These are phyloP conservation scores for Lentinula guzmanii DNA, from an alignment of 768 basidiomycete species.

Conservation along the genomic window DNA sequence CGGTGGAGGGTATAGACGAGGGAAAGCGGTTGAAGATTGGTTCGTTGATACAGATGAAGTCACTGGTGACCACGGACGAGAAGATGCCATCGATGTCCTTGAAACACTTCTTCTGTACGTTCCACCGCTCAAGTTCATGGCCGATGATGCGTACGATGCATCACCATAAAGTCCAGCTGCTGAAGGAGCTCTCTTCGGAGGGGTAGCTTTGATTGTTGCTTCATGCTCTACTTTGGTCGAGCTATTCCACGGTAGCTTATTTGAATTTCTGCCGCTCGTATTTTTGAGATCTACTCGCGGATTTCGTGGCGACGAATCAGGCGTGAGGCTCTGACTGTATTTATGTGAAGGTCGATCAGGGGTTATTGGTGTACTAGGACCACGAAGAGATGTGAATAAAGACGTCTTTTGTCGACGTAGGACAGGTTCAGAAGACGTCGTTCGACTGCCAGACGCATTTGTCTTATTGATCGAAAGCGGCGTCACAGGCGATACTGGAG, in stretches of 20 bases:
- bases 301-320: constrained; percentile 55
- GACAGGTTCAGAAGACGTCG: constrained; percentile 52
- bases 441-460: constrained; percentile 20
- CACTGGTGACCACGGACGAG: constrained; percentile 75
- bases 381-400: constrained; percentile 47
- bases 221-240: constrained; percentile 68
- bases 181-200: constrained; percentile 48
- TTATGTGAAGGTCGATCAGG: constrained; percentile 60
- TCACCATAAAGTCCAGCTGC: constrained; percentile 34
- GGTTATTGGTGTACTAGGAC: constrained; percentile 39
- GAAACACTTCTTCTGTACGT: constrained; percentile 63
- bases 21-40: constrained; percentile 35
- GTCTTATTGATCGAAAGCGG: constrained; percentile 43
- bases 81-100: constrained; percentile 70
- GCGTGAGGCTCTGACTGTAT: constrained; percentile 65
- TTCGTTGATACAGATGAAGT: constrained; percentile 67
- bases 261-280: constrained; percentile 11
- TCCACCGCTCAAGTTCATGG: constrained; percentile 37
- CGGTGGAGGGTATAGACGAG: constrained; percentile 17
- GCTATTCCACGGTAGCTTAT: constrained; percentile 62
- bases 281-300: constrained; percentile 38
- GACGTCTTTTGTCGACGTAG: constrained; percentile 60
- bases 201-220: constrained; percentile 42
- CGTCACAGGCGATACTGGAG: constrained; percentile 34
- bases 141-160: constrained; percentile 22